Evolutionary conservation across 1,284 basidiomycete species (phyloP).

Genomic region (Sutorius eximius): DNA sequence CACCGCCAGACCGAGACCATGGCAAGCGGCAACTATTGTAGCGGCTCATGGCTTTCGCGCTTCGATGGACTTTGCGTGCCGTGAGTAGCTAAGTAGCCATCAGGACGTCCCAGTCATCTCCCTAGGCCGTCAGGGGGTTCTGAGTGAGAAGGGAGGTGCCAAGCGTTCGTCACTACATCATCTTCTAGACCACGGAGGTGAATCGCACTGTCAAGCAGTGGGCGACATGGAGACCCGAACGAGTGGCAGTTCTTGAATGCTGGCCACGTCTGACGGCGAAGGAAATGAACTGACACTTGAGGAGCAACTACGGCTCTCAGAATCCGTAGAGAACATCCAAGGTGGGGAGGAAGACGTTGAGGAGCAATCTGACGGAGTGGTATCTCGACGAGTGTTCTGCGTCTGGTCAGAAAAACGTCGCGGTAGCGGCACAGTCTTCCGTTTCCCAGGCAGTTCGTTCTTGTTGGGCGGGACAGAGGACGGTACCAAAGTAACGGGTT

Average conservation of each 20-base stretch:
- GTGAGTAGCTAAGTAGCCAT: no score
- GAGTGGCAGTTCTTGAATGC: neutral
- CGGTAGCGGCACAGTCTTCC: constrained; percentile 13
- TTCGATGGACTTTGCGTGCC: neutral
- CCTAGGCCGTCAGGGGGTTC: neutral
- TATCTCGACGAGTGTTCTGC: neutral
- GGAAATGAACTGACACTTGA: neutral
- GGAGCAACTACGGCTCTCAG: constrained; percentile 2
- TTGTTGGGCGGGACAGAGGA: neutral
- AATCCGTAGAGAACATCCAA: neutral
- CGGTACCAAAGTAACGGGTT: constrained; percentile 16
- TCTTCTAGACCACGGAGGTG: neutral
- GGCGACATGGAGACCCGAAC: constrained; percentile 1
- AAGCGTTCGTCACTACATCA: neutral
- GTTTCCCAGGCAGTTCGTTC: neutral
- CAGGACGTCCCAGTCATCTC: neutral
- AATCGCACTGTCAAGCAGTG: neutral
- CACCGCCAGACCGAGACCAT: neutral
- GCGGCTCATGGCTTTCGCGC: neutral
- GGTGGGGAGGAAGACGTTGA: constrained; percentile 5
- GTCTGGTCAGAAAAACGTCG: constrained; percentile 1
- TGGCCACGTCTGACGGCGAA: neutral
- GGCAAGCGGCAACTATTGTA: neutral
- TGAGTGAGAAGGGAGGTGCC: neutral
- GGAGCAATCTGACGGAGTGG: constrained; percentile 11